Evolutionary conservation across 768 basidiomycete species (phyloP).

Genomic region (Piloderma croceum): DNA sequence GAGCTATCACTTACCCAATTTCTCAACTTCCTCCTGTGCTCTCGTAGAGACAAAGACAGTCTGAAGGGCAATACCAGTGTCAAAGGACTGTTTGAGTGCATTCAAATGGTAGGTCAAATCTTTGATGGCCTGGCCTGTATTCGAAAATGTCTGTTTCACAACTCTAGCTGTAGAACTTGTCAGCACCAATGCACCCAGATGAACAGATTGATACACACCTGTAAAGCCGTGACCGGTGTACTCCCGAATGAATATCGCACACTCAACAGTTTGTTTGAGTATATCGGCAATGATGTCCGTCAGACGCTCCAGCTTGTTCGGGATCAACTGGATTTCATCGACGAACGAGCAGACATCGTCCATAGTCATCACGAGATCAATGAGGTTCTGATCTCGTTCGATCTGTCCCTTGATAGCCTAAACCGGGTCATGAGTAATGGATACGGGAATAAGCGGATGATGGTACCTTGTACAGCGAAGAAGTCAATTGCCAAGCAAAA

Average conservation of each 20-base stretch:
- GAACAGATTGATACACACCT: constrained; percentile 13
- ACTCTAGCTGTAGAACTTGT: too few relatives aligned
- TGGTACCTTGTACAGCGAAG: constrained; percentile 22
- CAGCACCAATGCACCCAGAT: constrained; percentile 6
- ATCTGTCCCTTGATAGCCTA: constrained; percentile 27
- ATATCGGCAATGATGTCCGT: constrained; percentile 23
- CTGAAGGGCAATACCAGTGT: too few relatives aligned
- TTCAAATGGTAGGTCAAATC: too few relatives aligned
- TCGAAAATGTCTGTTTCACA: too few relatives aligned
- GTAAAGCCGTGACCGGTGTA: constrained; percentile 30
- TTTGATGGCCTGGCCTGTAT: too few relatives aligned
- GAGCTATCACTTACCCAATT: too few relatives aligned
- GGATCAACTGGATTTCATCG: constrained; percentile 21
- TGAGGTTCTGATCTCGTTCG: constrained; percentile 19
- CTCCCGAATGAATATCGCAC: constrained; percentile 31
- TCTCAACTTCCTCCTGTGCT: too few relatives aligned
- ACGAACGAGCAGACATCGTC: constrained; percentile 26
- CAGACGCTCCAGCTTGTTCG: constrained; percentile 22
- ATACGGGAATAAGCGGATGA: background rate
- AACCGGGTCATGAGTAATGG: constrained; percentile 9
- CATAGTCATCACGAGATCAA: constrained; percentile 26
- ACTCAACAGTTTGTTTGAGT: constrained; percentile 30
- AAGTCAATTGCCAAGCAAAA: constrained; percentile 23
- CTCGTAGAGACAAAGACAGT: too few relatives aligned
- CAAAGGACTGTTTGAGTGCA: too few relatives aligned